Conservation (phyloP, 1,284 basidiomycete genomes). For the Serendipita sp. region DNA sequence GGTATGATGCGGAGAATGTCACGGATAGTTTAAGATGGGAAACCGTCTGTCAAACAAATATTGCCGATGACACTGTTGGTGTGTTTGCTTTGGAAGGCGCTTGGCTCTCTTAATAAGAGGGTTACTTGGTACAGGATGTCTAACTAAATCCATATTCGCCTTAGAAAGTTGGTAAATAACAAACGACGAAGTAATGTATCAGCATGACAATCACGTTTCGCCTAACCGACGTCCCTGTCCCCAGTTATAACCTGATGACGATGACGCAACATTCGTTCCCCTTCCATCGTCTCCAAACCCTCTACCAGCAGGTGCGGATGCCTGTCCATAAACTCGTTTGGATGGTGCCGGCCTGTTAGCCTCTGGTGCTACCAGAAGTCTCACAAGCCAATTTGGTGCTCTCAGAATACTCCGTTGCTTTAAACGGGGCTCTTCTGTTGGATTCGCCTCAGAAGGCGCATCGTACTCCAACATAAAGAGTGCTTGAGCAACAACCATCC, state of each 20-base stretch:
- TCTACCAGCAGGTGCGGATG: slow-evolving; percentile 18
- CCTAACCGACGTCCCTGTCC: slow-evolving; percentile 32
- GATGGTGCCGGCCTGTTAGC: slow-evolving; percentile 22
- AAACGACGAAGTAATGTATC: neutral
- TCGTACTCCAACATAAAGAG: slow-evolving; percentile 58
- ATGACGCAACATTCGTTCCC: slow-evolving; percentile 4
- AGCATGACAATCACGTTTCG: slow-evolving; percentile 3
- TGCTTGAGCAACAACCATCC: slow-evolving; percentile 58
- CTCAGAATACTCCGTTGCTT: slow-evolving; percentile 14
- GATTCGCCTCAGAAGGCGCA: slow-evolving; percentile 10
- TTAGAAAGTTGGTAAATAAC: neutral
- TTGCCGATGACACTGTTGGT: neutral
- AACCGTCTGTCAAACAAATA: neutral
- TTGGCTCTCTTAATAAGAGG: neutral
- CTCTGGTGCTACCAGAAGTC: slow-evolving; percentile 5
- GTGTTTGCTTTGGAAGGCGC: neutral
- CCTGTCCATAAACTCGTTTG: slow-evolving; percentile 13
- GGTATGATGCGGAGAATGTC: neutral
- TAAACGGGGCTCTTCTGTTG: slow-evolving; percentile 18
- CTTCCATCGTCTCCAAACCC: slow-evolving; percentile 16
- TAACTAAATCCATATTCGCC: neutral
- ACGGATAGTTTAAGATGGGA: neutral
- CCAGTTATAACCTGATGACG: slow-evolving; percentile 31
- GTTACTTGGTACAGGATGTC: too few relatives aligned
- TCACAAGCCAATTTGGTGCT: slow-evolving; percentile 9